Evolutionary conservation across 306 rosid genomes (phyloP), one percentile per base, ranked within the genome.

Genomic region (Cucurbita pepo): DNA sequence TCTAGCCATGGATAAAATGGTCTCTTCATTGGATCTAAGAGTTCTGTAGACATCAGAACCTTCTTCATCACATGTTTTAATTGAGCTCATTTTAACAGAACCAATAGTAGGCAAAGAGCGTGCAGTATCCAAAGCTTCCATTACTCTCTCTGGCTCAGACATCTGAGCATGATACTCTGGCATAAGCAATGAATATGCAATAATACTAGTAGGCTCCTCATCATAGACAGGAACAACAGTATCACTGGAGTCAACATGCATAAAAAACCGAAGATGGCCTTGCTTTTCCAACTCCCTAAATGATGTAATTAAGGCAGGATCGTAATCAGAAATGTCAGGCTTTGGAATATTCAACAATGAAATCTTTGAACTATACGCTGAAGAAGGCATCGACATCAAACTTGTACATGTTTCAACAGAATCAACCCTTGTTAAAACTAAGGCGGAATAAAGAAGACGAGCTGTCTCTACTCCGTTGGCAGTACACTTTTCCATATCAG

Each of bases 201-300:
- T 89, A 66, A 91, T 78, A 76, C 99, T 95, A 25, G 95, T 82
- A 75, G 97, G 97, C 72, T 95, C 97, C 66, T 95, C 97, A 54
- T 95, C 96, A 69, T 89, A 95, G 72, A 95, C 89, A 18, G 99
- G 92, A 81, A 95, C 82, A 76, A 91, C 86, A 60, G 89, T 86
- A 72, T 89, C 97, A 79, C 84, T 85, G 40, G 84, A 73, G 65
- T 96, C 95, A 57, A 86, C 81, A 2, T 92, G 95, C 74, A 91
- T 78, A 82, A 89, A 89, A 76, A 91, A 71, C 84, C 91, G 85
- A 79, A 94, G 89, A 72, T 88, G 91, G 74, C 91, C 85, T 75
- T 83, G 90, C 77, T 84, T 86, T 84, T 91, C 96, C 71, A 80
- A 85, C 73, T 86, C 82, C 79, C 88, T 84, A 69, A 88, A 85